These are phyloP conservation scores for Lophium mytilinum DNA, from an alignment of 495 filamentous ascomycete species.

Conservation along the genomic window DNA sequence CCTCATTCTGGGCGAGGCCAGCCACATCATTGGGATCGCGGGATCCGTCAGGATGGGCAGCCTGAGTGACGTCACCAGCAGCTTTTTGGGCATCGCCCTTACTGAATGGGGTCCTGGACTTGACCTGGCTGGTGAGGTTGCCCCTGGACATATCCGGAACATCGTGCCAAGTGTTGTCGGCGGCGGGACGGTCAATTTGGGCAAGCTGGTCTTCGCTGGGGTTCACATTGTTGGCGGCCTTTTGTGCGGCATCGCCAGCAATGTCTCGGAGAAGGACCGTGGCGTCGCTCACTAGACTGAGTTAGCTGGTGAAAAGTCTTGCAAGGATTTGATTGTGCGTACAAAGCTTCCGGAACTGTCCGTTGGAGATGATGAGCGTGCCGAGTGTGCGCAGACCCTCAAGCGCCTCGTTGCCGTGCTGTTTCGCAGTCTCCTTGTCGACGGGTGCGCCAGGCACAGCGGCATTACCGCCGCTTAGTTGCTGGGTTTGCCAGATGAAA, in stretches of 20 bases:
- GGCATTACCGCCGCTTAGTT: conserved; percentile 54
- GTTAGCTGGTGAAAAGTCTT: neutral
- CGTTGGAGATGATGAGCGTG: conserved; percentile 86
- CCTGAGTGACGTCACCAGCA: conserved; percentile 47
- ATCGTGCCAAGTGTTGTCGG: conserved; percentile 91
- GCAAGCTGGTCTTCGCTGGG: conserved; percentile 68
- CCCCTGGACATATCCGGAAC: conserved; percentile 68
- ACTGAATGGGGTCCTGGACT: conserved; percentile 44
- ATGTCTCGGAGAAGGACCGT: conserved; percentile 76
- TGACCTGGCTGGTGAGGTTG: conserved; percentile 58
- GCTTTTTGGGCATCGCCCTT: conserved; percentile 47
- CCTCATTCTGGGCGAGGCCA: conserved; percentile 38
- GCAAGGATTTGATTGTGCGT: conserved; percentile 35
- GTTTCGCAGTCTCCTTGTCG: conserved; percentile 63
- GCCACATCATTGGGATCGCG: conserved; percentile 45
- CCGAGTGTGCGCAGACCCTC: conserved; percentile 86
- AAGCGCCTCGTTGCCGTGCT: conserved; percentile 71
- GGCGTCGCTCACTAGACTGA: conserved; percentile 68
- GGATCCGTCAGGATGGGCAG: conserved; percentile 43
- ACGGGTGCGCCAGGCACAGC: conserved; percentile 56
- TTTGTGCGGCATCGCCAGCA: conserved; percentile 78
- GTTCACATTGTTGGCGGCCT: conserved; percentile 69
- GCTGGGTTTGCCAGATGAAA: conserved; percentile 88
- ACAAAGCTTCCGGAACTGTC: conserved; percentile 92
- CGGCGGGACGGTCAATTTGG: conserved; percentile 74